phyloP scores from a whole-genome alignment of 164 flowering plant genomes.

The Cinnamomum chago region DNA sequence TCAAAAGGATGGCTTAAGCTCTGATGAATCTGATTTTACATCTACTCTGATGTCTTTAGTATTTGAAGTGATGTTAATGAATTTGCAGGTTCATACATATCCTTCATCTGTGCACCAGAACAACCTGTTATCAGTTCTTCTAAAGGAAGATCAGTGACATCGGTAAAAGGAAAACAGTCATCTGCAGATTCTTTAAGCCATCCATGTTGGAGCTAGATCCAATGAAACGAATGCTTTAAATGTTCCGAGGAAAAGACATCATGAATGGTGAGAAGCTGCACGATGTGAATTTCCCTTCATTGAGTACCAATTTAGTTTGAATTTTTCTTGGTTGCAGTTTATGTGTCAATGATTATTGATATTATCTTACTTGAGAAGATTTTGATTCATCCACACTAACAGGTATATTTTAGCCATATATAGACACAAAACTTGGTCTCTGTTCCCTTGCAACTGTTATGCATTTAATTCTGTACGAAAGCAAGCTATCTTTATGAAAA shows the following conservation, averaged over 20 bases:
- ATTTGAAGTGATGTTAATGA: conserved; percentile 18
- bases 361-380: too few relatives aligned
- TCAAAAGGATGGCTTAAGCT: conserved; percentile 49
- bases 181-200: conserved; percentile 31
- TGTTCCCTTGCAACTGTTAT: too few relatives aligned
- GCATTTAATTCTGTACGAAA: too few relatives aligned
- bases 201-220: too few relatives aligned
- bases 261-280: conserved; percentile 66
- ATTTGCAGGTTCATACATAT: conserved; percentile 1
- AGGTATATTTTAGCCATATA: too few relatives aligned
- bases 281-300: conserved; percentile 55
- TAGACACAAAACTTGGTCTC: too few relatives aligned
- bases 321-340: too few relatives aligned
- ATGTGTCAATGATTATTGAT: too few relatives aligned
- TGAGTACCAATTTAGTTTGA: too few relatives aligned
- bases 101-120: not conserved
- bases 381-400: too few relatives aligned
- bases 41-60: conserved; percentile 53
- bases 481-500: too few relatives aligned
- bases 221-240: conserved; percentile 2
- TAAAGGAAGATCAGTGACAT: conserved; percentile 10
- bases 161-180: conserved; percentile 9
- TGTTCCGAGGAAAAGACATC: conserved; percentile 41
- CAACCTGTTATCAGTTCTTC: conserved; percentile 8
- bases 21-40: conserved; percentile 60